Conservation (phyloP, 345 rosid species). For the Populus pruinosa region DNA sequence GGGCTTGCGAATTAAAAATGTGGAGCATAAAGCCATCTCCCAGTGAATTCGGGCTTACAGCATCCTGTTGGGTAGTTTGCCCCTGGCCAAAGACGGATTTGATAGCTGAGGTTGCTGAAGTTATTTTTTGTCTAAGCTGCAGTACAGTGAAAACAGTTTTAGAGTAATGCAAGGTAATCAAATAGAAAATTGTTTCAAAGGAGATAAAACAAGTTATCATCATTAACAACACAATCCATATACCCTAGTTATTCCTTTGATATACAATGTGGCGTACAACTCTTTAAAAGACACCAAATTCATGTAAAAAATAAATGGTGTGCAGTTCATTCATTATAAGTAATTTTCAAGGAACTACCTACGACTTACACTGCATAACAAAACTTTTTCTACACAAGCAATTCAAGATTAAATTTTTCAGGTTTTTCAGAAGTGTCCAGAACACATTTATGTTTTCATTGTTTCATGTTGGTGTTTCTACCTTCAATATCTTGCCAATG, state of each 20-base stretch:
- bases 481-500: constrained; percentile 96
- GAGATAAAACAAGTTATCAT: not conserved
- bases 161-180: not conserved
- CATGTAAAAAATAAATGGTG: not conserved
- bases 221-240: not conserved
- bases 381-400: not conserved
- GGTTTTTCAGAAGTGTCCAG: not conserved
- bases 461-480: constrained; percentile 17
- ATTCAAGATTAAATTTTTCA: not conserved
- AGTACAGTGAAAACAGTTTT: constrained; percentile 10
- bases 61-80: constrained; percentile 42
- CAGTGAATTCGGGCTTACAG: constrained; percentile 49
- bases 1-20: not conserved
- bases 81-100: constrained; percentile 92
- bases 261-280: not conserved
- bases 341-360: not conserved
- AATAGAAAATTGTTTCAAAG: not conserved
- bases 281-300: not conserved
- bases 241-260: not conserved
- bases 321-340: not conserved
- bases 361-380: not conserved
- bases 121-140: constrained; percentile 89
- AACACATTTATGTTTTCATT: not conserved
- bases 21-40: constrained; percentile 6
- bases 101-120: constrained; percentile 92